phyloP scores from a whole-genome alignment of 1,139 yeast genomes.

The Ogataea hybrid region DNA sequence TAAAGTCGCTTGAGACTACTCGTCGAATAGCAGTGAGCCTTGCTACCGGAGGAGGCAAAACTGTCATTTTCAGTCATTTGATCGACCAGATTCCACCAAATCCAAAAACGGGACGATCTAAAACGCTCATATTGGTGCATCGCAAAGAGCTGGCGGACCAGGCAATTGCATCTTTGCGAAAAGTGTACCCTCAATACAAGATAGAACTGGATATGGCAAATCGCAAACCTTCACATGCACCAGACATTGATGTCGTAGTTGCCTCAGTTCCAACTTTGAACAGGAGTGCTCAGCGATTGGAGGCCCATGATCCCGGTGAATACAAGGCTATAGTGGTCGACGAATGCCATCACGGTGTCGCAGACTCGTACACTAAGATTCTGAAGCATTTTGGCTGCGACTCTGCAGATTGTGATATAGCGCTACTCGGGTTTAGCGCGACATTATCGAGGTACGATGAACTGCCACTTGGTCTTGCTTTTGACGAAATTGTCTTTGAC shows the following conservation, averaged over 20 bases:
- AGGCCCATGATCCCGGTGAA: constrained; percentile 51
- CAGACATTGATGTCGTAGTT: constrained; percentile 60
- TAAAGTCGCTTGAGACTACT: constrained; percentile 49
- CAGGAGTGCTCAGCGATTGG: constrained; percentile 44
- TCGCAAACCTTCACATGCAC: constrained; percentile 35
- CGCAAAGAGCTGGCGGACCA: constrained; percentile 77
- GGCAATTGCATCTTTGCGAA: constrained; percentile 52
- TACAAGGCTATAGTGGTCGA: constrained; percentile 79
- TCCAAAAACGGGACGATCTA: constrained; percentile 38
- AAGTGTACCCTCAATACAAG: constrained; percentile 47
- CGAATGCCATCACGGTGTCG: constrained; percentile 93
- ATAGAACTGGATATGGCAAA: constrained; percentile 78
- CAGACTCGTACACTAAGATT: constrained; percentile 60
- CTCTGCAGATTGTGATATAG: constrained; percentile 40
- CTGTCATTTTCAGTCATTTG: constrained; percentile 75
- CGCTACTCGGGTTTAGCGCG: constrained; percentile 85
- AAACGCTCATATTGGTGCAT: constrained; percentile 73
- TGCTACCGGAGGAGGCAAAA: constrained; percentile 96
- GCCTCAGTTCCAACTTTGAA: constrained; percentile 74
- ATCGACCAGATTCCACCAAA: constrained; percentile 47
- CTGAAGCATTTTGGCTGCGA: constrained; percentile 57
- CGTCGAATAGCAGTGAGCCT: constrained; percentile 75
- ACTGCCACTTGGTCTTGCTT: constrained; percentile 51
- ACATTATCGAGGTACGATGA: constrained; percentile 73
- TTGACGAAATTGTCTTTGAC: constrained; percentile 77